phyloP scores from a whole-genome alignment of 495 filamentous ascomycete species.

The Annulohypoxylon nitens region DNA sequence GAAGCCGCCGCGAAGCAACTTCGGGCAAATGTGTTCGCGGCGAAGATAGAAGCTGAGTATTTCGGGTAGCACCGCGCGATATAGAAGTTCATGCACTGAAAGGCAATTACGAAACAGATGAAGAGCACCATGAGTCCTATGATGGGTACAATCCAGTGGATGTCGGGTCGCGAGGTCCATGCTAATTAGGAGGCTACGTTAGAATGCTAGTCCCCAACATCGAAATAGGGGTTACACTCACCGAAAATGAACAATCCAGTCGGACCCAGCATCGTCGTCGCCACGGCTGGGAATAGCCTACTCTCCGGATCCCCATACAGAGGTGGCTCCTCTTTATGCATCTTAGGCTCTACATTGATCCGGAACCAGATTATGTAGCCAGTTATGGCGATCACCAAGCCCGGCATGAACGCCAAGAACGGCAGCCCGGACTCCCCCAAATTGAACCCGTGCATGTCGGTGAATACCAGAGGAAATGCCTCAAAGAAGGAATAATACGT shows the following conservation, averaged over 20 bases:
- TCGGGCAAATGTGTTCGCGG: conserved; percentile 66
- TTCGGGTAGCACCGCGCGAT: conserved; percentile 68
- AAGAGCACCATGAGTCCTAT: conserved; percentile 64
- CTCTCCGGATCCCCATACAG: conserved; percentile 41
- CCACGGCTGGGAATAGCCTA: conserved; percentile 35
- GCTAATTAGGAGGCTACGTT: conserved; percentile 20
- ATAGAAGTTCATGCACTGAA: conserved; percentile 68
- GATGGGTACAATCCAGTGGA: conserved; percentile 65
- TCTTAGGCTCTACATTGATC: conserved; percentile 69
- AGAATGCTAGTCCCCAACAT: background rate
- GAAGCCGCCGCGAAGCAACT: conserved; percentile 69
- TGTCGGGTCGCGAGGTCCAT: conserved; percentile 42
- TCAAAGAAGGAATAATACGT: conserved; percentile 87
- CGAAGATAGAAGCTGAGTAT: conserved; percentile 72
- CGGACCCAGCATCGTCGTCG: conserved; percentile 33
- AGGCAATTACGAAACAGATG: conserved; percentile 66
- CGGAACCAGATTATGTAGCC: conserved; percentile 76
- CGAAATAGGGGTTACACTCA: conserved; percentile 22
- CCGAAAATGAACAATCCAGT: conserved; percentile 40
- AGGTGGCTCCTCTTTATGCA: conserved; percentile 35
- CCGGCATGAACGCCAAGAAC: conserved; percentile 79
- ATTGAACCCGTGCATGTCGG: conserved; percentile 74
- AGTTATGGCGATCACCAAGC: conserved; percentile 73
- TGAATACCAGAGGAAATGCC: conserved; percentile 79
- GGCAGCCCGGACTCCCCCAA: conserved; percentile 76